A percentile compares a stretch with the other conserved stretches of the same genome.
Conservation (phyloP, 2,329 filamentous ascomycete species). For the Penicillium sp. region DNA sequence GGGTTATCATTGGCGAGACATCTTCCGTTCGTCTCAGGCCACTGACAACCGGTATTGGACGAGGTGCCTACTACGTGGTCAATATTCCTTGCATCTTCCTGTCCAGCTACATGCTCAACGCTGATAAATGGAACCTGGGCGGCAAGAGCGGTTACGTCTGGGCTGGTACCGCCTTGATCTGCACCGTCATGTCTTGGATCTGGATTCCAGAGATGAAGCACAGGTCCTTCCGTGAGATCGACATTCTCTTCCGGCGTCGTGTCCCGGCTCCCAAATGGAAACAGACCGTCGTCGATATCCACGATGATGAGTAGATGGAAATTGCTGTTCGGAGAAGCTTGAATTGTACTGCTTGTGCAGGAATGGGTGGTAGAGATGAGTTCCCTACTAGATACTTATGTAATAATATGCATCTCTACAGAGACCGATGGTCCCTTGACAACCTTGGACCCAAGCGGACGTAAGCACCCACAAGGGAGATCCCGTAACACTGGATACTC, state of each 20-base stretch:
- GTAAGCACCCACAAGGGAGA: too few relatives aligned
- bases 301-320: conserved; percentile 64
- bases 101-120: conserved; percentile 64
- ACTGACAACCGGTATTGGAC: conserved; percentile 68
- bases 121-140: conserved; percentile 49
- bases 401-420: too few relatives aligned
- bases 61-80: conserved; percentile 65
- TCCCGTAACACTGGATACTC: too few relatives aligned
- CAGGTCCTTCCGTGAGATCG: conserved; percentile 65
- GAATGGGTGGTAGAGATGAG: neutral
- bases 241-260: conserved; percentile 61
- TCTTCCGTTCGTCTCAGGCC: conserved; percentile 67
- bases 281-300: conserved; percentile 52
- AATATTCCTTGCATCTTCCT: conserved; percentile 71
- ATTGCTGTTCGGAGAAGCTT: conserved; percentile 5
- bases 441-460: too few relatives aligned
- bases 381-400: neutral
- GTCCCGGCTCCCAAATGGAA: conserved; percentile 54
- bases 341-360: neutral
- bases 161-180: conserved; percentile 62
- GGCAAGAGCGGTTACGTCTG: conserved; percentile 65
- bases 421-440: too few relatives aligned
- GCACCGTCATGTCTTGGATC: conserved; percentile 55
- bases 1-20: conserved; percentile 70
- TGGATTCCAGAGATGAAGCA: conserved; percentile 62